These are phyloP conservation scores for Caloboletus firmus DNA, from an alignment of 1,284 basidiomycete genomes.

Conservation along the genomic window DNA sequence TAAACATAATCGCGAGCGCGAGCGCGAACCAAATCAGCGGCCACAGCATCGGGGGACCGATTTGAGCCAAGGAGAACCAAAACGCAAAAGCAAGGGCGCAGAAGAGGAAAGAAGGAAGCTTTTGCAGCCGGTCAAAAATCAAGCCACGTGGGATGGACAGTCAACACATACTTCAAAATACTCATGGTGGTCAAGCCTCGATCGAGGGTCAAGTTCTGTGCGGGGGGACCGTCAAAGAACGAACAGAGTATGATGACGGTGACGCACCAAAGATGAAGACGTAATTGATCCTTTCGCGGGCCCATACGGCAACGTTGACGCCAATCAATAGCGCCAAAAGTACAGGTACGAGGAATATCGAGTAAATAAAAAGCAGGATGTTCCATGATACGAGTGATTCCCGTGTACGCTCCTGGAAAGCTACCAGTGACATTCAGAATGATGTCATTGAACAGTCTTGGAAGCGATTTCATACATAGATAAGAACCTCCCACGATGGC, in stretches of 20 bases:
- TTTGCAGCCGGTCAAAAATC: slow-evolving; percentile 4
- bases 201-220: slow-evolving; percentile 73
- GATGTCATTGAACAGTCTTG: neutral
- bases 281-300: slow-evolving; percentile 79
- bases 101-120: slow-evolving; percentile 82
- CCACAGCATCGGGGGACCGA: slow-evolving; percentile 65
- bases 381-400: slow-evolving; percentile 68
- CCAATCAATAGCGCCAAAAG: slow-evolving; percentile 81
- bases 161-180: slow-evolving; percentile 69
- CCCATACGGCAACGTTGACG: slow-evolving; percentile 80
- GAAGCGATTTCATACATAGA: slow-evolving; percentile 50
- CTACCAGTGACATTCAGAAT: slow-evolving; percentile 37
- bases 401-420: slow-evolving; percentile 59
- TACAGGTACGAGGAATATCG: slow-evolving; percentile 70
- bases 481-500: slow-evolving; percentile 70
- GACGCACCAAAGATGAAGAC: slow-evolving; percentile 83
- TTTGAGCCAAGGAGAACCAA: slow-evolving; percentile 77
- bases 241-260: neutral
- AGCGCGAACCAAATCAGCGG: slow-evolving; percentile 84
- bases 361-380: slow-evolving; percentile 81
- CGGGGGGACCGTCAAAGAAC: neutral
- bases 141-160: neutral
- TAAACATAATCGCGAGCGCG: slow-evolving; percentile 59
- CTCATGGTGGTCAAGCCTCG: slow-evolving; percentile 75
- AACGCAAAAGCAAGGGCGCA: slow-evolving; percentile 79